Conservation (phyloP, 352 stramenopile species). For the Elongisporangium undulatum region DNA sequence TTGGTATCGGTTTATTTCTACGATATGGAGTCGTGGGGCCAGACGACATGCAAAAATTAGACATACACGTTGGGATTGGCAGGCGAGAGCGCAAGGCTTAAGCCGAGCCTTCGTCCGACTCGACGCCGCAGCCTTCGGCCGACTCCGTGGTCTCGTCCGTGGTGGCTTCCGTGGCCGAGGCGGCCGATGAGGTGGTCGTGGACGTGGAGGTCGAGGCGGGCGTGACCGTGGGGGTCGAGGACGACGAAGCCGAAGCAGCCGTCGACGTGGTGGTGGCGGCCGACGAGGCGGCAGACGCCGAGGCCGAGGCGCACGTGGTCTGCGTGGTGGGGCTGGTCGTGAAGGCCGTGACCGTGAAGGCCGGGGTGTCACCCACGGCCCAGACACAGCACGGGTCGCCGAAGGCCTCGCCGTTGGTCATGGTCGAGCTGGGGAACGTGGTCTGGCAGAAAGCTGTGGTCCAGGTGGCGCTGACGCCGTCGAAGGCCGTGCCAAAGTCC, state of each 20-base stretch:
- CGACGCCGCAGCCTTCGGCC: not conserved
- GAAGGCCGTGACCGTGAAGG: slow-evolving; percentile 30
- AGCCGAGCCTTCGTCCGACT: not conserved
- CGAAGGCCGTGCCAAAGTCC: slow-evolving; percentile 7
- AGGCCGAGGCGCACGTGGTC: slow-evolving; percentile 12
- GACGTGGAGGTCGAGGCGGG: slow-evolving; percentile 15
- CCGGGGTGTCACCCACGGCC: slow-evolving; percentile 23
- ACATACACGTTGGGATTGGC: not conserved
- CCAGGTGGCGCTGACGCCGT: slow-evolving; percentile 3
- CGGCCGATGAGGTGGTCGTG: slow-evolving; percentile 3
- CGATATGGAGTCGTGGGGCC: not conserved
- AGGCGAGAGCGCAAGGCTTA: not conserved
- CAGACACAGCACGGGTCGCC: slow-evolving; percentile 55
- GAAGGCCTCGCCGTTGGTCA: slow-evolving; percentile 26
- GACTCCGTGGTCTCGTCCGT: not conserved
- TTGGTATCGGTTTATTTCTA: not conserved
- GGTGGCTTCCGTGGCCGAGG: not conserved
- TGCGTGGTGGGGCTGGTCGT: slow-evolving; percentile 14
- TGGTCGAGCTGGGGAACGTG: slow-evolving; percentile 3
- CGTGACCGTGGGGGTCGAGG: slow-evolving; percentile 3
- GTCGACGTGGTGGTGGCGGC: not conserved
- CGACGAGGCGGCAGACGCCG: not conserved
- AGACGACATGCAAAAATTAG: not conserved
- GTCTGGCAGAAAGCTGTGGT: slow-evolving; percentile 6
- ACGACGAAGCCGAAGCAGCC: not conserved